phyloP scores from a whole-genome alignment of 495 filamentous ascomycete genomes.

The Penicillium samsonianum region DNA sequence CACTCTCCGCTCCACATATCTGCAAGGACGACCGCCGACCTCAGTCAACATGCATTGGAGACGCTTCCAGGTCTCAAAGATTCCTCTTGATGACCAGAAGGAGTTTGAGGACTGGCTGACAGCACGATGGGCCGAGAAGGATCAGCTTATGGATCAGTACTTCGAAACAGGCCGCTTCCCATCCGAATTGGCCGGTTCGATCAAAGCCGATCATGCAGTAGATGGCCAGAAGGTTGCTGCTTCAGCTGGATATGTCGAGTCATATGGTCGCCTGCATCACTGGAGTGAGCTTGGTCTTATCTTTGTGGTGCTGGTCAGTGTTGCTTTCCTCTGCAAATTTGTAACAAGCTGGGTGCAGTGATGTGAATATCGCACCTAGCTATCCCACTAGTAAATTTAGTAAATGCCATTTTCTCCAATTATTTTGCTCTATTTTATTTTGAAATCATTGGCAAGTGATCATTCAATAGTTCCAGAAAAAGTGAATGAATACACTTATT shows the following conservation, averaged over 20 bases:
- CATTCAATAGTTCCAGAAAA: neutral
- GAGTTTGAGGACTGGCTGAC: conserved; percentile 60
- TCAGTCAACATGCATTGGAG: conserved; percentile 74
- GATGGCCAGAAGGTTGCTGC: conserved; percentile 35
- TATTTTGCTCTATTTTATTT: no score
- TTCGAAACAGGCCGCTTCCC: conserved; percentile 62
- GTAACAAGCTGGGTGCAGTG: conserved; percentile 7
- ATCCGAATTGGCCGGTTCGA: conserved; percentile 51
- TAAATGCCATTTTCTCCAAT: neutral
- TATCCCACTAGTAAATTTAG: neutral
- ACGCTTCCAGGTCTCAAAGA: conserved; percentile 56
- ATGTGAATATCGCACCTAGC: conserved; percentile 11
- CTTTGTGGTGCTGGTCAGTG: conserved; percentile 49
- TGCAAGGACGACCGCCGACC: conserved; percentile 66
- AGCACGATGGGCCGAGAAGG: conserved; percentile 64
- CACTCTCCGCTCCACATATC: conserved; percentile 62
- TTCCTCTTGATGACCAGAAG: conserved; percentile 59
- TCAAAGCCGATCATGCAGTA: conserved; percentile 39
- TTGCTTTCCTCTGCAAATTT: conserved; percentile 35
- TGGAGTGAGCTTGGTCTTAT: conserved; percentile 59
- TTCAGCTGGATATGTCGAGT: conserved; percentile 59
- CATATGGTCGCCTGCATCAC: conserved; percentile 52
- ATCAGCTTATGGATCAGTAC: conserved; percentile 59
- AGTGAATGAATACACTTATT: neutral
- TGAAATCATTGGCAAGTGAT: neutral